Percentiles rank a stretch among this genome's conserved stretches.
phyloP scores from a whole-genome alignment of 495 filamentous ascomycete species.

The Geoglossum glabrum region DNA sequence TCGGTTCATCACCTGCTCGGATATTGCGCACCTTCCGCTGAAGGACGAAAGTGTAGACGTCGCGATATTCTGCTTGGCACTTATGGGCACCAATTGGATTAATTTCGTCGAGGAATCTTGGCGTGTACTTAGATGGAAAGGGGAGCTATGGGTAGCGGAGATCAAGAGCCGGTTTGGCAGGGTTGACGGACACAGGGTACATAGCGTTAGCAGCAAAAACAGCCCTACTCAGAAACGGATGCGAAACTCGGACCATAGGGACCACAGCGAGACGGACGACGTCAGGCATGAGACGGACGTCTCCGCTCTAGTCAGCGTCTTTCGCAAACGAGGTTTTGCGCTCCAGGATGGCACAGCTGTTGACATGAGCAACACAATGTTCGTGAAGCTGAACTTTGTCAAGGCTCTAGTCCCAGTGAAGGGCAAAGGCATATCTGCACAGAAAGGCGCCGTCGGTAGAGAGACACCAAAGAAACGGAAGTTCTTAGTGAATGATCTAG shows the following conservation, averaged over 20 bases:
- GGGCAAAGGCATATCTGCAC: constrained; percentile 40
- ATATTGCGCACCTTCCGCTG: constrained; percentile 67
- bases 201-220: constrained; percentile 38
- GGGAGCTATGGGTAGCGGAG: constrained; percentile 91
- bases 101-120: constrained; percentile 91
- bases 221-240: constrained; percentile 22
- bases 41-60: constrained; percentile 55
- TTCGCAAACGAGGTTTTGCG: constrained; percentile 57
- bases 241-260: constrained; percentile 16
- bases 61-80: constrained; percentile 78
- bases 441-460: constrained; percentile 18
- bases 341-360: constrained; percentile 36
- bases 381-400: constrained; percentile 85
- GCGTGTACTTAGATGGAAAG: constrained; percentile 70
- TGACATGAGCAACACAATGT: constrained; percentile 89
- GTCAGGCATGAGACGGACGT: constrained; percentile 54
- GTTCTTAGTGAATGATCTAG: constrained; percentile 33
- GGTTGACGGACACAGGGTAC: constrained; percentile 33
- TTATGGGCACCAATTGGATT: constrained; percentile 98
- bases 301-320: constrained; percentile 67
- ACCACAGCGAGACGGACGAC: constrained; percentile 20
- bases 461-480: constrained; percentile 26
- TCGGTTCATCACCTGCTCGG: constrained; percentile 60
- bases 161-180: constrained; percentile 79
- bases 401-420: constrained; percentile 48